phyloP scores from a whole-genome alignment of 2,329 filamentous ascomycete species.

The Penicillium carneum region DNA sequence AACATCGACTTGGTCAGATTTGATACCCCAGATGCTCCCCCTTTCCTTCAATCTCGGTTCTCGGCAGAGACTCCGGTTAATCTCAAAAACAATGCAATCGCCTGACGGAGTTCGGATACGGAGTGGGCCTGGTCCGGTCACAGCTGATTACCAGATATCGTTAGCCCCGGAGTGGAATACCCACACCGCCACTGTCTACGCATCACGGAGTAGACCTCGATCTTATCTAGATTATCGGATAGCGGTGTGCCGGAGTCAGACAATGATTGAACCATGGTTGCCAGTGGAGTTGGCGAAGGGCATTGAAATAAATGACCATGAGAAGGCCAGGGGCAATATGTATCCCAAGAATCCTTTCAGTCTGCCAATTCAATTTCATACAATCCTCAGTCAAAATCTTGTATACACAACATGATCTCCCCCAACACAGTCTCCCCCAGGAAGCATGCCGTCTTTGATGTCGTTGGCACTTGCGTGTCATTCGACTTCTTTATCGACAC shows the following conservation, averaged over 20 bases:
- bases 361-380: background rate
- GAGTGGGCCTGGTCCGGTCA: background rate
- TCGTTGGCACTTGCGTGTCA: conserved; percentile 59
- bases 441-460: conserved; percentile 60
- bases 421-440: background rate
- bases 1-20: background rate
- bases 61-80: background rate
- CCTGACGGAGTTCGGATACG: background rate
- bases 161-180: conserved; percentile 3
- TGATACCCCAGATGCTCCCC: background rate
- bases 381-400: background rate
- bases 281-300: background rate
- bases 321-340: too few relatives aligned
- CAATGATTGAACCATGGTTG: background rate
- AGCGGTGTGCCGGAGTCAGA: background rate
- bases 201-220: conserved; percentile 1
- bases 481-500: conserved; percentile 53
- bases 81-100: background rate
- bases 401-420: background rate
- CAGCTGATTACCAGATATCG: background rate
- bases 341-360: background rate
- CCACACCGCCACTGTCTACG: background rate
- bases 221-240: background rate
- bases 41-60: background rate
- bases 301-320: background rate